These are phyloP conservation scores for Naganishia kalamii DNA, from an alignment of 768 basidiomycete species.

Conservation along the genomic window DNA sequence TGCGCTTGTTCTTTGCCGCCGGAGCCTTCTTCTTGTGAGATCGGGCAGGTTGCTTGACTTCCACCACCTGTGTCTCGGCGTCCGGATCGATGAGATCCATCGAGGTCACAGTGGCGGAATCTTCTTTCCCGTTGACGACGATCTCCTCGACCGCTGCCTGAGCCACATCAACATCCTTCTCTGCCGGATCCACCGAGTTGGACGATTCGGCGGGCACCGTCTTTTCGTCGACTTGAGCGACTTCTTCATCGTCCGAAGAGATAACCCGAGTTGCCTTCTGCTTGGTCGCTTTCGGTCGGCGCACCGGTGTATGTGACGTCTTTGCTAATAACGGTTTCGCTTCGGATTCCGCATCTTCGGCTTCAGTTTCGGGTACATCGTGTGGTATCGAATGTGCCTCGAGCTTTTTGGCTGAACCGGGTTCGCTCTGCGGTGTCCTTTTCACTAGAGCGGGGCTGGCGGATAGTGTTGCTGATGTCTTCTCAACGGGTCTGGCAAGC, in stretches of 20 bases:
- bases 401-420: not conserved
- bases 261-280: not conserved
- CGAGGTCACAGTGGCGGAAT: not conserved
- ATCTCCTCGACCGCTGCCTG: not conserved
- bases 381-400: not conserved
- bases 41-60: not conserved
- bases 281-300: not conserved
- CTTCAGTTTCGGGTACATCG: not conserved
- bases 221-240: not conserved
- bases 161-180: conserved; percentile 4
- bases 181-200: not conserved
- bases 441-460: not conserved
- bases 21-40: not conserved
- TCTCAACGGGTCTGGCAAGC: not conserved
- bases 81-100: conserved; percentile 4
- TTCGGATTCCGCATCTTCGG: too few species aligned
- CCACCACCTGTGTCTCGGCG: not conserved
- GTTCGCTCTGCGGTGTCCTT: not conserved
- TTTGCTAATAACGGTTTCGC: too few species aligned
- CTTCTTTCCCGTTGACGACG: not conserved
- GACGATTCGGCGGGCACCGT: not conserved
- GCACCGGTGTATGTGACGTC: not conserved
- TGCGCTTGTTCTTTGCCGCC: not conserved
- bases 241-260: conserved; percentile 17
- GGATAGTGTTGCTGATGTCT: not conserved